These are phyloP conservation scores for Zygnema cylindricum DNA, from an alignment of 139 green algal species.

Conservation along the genomic window DNA sequence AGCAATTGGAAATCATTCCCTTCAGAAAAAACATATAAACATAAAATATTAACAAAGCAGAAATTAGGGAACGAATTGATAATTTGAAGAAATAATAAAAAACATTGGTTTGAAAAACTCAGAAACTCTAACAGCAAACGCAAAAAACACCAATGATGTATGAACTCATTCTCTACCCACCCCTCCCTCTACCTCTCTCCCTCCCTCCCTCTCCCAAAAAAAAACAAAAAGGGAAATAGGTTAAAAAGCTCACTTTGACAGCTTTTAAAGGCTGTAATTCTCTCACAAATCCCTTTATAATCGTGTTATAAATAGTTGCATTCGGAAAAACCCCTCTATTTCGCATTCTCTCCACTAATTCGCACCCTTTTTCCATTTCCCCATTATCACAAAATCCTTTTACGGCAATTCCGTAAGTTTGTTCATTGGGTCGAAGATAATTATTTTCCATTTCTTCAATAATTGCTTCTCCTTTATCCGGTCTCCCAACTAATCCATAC, in stretches of 20 bases:
- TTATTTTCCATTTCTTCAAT: conserved; percentile 34
- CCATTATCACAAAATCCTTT: conserved; percentile 26
- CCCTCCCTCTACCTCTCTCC: too few relatives aligned
- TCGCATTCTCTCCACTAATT: conserved; percentile 12
- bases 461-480: conserved; percentile 21
- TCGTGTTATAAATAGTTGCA: conserved; percentile 38
- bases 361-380: background rate
- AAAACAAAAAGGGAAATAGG: background rate
- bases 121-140: too few relatives aligned
- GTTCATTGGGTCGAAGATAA: conserved; percentile 18
- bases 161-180: too few relatives aligned
- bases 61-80: too few relatives aligned
- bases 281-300: conserved; percentile 41
- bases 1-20: too few relatives aligned
- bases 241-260: background rate
- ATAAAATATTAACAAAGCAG: too few relatives aligned
- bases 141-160: too few relatives aligned
- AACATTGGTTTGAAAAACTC: too few relatives aligned
- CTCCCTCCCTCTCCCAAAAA: too few relatives aligned
- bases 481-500: conserved; percentile 9
- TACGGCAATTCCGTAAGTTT: conserved; percentile 33
- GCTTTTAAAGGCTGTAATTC: background rate
- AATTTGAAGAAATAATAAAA: too few relatives aligned
- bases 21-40: too few relatives aligned
- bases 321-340: conserved; percentile 15